Evolutionary conservation across 768 basidiomycete species (phyloP), one percentile per base, ranked within the genome.

Genomic region (Pleurotus sapidus): DNA sequence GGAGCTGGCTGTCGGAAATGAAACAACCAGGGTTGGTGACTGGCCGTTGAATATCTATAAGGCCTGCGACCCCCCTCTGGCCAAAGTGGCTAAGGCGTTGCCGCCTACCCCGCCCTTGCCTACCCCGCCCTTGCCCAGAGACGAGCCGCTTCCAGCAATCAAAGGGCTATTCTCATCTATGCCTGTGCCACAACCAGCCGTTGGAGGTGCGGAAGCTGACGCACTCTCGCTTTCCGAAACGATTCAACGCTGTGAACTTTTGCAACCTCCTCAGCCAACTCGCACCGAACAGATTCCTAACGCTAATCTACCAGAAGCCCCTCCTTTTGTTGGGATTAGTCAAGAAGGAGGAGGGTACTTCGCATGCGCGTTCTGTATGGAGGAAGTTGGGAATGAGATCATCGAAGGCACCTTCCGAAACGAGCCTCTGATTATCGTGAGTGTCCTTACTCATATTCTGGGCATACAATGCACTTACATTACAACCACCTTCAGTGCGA

Each of bases 311-410:
- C 27, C 49, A 27, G 30, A 37, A 11, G 20, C 15, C 14, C 43
- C n/a, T 45, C 15, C n/a, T 14, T 17, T n/a, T 15, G 37, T 17
- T 9, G 18, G 12, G 37, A 14, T 30, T 17, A 5, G 17, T 4
- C 12, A 17, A 23, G 38, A 6, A 1, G 34, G 5, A 18, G 12
- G n/a, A 9, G 51, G 42, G 25, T 34, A 17, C 5, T 38, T 38
- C 42, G 14, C 49, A 15, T 54, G 51, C 40, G 51, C 51, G 11
- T 54, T 54, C 38, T 54, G 51, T 24, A 40, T 54, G 39, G 37
- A 54, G 15, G 51, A 54, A 9, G 20, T 30, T 6, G 51, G 38
- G 5, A 42, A 42, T 17, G 37, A 39, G 8, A 25, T 54, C 15
- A 40, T 54, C 12, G 37, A 23, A 23, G 39, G 51, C 24, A 23